Percentiles rank a stretch among this genome's conserved stretches.
Evolutionary conservation across 2,329 filamentous ascomycete genomes (phyloP).

Genomic region (Claviceps digitariae): DNA sequence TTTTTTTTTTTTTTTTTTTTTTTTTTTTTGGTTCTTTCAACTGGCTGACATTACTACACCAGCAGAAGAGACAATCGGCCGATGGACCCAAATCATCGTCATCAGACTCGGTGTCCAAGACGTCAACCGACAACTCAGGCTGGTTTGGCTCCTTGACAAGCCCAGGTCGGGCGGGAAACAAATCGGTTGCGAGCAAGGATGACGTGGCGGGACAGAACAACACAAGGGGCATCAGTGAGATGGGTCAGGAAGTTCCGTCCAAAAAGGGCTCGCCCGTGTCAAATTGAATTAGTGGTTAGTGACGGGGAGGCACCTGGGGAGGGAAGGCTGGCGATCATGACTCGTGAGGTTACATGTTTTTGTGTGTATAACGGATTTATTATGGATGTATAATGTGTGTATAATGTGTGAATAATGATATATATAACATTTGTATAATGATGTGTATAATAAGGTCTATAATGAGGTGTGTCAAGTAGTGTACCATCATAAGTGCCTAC

Average conservation of each 20-base stretch:
- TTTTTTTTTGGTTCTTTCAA: too few species aligned
- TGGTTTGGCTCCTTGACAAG: neutral
- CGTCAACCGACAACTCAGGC: neutral
- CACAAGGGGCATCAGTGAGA: conserved; percentile 19
- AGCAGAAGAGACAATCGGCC: neutral
- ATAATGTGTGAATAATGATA: too few species aligned
- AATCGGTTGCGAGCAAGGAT: neutral
- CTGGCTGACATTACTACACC: too few species aligned
- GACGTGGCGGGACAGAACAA: neutral
- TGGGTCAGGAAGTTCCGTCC: conserved; percentile 1
- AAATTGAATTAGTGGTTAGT: neutral
- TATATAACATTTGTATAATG: too few species aligned
- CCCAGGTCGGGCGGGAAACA: neutral
- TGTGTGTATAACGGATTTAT: too few species aligned
- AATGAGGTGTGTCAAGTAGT: neutral
- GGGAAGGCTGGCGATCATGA: neutral
- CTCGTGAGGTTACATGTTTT: neutral
- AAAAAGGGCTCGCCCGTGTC: neutral
- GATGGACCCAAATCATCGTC: neutral
- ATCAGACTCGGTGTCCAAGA: neutral
- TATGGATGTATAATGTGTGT: too few species aligned
- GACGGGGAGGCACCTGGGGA: neutral
- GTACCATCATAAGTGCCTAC: neutral
- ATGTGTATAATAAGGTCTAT: too few species aligned
- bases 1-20: too few species aligned